Conservation (phyloP, 148 eudicot genomes). For the Heliosperma pusillum region DNA sequence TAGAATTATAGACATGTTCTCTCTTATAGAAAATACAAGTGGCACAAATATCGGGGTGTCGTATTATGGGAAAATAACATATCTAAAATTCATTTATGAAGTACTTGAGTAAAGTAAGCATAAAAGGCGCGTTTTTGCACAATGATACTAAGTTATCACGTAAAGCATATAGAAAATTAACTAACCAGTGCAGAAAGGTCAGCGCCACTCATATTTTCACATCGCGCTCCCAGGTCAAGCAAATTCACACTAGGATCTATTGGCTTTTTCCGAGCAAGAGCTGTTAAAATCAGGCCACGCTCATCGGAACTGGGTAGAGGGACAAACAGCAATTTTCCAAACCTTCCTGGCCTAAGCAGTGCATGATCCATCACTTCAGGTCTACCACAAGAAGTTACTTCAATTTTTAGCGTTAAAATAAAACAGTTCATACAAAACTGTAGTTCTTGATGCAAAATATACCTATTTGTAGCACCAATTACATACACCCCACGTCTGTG, state of each 20-base stretch:
- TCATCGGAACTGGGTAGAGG: slow-evolving; percentile 68
- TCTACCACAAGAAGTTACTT: slow-evolving; percentile 31
- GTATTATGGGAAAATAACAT: too few relatives aligned
- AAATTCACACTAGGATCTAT: slow-evolving; percentile 67
- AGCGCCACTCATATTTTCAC: slow-evolving; percentile 77
- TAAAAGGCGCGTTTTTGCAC: neutral
- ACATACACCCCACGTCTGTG: slow-evolving; percentile 72
- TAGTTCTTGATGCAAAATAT: neutral
- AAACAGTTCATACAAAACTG: neutral
- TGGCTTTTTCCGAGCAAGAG: slow-evolving; percentile 58
- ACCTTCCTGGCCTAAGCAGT: slow-evolving; percentile 70
- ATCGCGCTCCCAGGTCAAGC: slow-evolving; percentile 52
- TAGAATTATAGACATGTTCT: too few relatives aligned
- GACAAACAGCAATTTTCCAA: slow-evolving; percentile 65
- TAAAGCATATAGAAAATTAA: neutral
- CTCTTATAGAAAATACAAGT: neutral
- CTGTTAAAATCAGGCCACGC: slow-evolving; percentile 71
- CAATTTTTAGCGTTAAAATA: neutral
- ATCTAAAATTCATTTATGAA: too few relatives aligned
- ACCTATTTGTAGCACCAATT: slow-evolving; percentile 96
- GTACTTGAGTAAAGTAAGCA: neutral
- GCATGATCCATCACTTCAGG: slow-evolving; percentile 86
- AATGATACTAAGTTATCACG: neutral
- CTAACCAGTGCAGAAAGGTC: slow-evolving; percentile 82
- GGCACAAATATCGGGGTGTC: too few relatives aligned